phyloP scores from a whole-genome alignment of 2,329 filamentous ascomycete species.

The Pseudocercospora cruenta region DNA sequence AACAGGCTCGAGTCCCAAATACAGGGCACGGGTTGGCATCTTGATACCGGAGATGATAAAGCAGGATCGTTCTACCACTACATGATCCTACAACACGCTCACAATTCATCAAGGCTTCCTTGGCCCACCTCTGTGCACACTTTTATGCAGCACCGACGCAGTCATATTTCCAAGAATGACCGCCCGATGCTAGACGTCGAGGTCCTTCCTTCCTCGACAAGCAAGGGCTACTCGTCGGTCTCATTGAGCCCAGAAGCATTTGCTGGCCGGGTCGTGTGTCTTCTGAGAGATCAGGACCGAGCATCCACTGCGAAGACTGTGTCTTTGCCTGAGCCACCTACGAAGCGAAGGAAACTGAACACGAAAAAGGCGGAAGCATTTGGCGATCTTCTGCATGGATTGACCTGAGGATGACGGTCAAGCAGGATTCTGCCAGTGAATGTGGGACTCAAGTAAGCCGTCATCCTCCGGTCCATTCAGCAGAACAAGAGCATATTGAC shows the following conservation, averaged over 20 bases:
- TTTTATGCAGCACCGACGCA: not conserved
- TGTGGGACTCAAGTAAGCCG: not conserved
- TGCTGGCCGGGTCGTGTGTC: not conserved
- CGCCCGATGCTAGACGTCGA: not conserved
- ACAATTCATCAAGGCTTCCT: not conserved
- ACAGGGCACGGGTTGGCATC: slow-evolving; percentile 5
- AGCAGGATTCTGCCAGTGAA: too few relatives aligned
- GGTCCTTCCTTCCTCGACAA: not conserved
- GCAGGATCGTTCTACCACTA: not conserved
- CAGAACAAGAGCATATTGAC: too few relatives aligned
- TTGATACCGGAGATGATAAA: not conserved
- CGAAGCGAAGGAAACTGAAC: not conserved
- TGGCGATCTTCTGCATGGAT: not conserved
- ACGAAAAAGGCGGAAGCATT: not conserved
- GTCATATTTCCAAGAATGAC: not conserved
- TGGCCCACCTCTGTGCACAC: not conserved
- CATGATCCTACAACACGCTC: not conserved
- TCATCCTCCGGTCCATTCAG: not conserved
- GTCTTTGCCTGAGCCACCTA: not conserved
- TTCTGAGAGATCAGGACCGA: not conserved
- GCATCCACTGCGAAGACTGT: not conserved
- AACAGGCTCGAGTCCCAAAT: not conserved
- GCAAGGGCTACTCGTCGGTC: not conserved
- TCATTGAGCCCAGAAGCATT: not conserved
- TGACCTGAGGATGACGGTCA: not conserved